Percentiles rank a stretch among this genome's conserved stretches.
Evolutionary conservation across 768 basidiomycete species (phyloP).

Genomic region (Tulasnella sp.): DNA sequence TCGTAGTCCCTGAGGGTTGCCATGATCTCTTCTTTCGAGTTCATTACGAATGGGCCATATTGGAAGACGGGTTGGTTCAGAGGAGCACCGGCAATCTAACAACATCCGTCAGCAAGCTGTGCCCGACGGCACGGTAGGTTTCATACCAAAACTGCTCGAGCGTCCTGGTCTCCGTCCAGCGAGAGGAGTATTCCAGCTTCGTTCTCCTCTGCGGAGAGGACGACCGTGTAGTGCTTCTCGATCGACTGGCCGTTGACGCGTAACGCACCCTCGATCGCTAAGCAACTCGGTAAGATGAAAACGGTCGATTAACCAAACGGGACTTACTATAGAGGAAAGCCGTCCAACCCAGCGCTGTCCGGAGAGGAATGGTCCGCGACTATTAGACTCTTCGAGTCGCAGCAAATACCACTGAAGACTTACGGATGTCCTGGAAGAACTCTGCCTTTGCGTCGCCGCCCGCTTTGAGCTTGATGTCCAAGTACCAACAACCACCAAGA

Average conservation of each 20-base stretch:
- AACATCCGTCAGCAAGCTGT: constrained; percentile 26
- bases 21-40: constrained; percentile 74
- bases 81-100: constrained; percentile 81
- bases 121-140: background rate
- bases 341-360: constrained; percentile 81
- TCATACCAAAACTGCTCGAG: constrained; percentile 74
- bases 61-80: constrained; percentile 87
- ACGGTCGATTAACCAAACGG: background rate
- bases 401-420: constrained; percentile 40
- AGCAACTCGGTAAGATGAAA: background rate
- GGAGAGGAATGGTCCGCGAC: constrained; percentile 17
- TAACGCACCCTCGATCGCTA: constrained; percentile 55
- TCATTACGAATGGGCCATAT: constrained; percentile 85
- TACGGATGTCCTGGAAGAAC: constrained; percentile 84
- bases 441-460: constrained; percentile 46
- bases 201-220: constrained; percentile 63
- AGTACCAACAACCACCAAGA: constrained; percentile 92
- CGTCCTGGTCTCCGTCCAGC: constrained; percentile 59
- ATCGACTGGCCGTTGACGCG: constrained; percentile 58
- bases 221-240: constrained; percentile 74
- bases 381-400: constrained; percentile 1
- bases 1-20: constrained; percentile 68
- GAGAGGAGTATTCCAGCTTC: constrained; percentile 70
- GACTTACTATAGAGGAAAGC: constrained; percentile 78
- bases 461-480: constrained; percentile 70